These are phyloP conservation scores for Hansenula anomala DNA, from an alignment of 1,139 yeast species.

Conservation along the genomic window DNA sequence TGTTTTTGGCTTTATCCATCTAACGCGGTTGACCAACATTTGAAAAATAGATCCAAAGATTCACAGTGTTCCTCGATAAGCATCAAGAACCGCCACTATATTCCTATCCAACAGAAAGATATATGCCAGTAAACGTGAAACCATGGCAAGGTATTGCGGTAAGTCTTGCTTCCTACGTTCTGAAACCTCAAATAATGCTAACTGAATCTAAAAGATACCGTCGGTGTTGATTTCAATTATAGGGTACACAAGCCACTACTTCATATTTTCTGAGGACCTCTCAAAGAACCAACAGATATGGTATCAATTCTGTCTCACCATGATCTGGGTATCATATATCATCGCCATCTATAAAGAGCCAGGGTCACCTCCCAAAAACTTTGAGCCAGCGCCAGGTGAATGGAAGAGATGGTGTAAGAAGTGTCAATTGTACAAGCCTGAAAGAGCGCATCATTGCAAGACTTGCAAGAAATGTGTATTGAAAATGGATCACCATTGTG, in stretches of 20 bases:
- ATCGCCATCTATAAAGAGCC: constrained; percentile 56
- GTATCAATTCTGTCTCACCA: constrained; percentile 44
- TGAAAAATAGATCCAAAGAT: too few species aligned
- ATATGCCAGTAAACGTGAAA: constrained; percentile 35
- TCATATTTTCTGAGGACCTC: constrained; percentile 46
- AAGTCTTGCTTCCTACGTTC: too few species aligned
- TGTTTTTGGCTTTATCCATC: too few species aligned
- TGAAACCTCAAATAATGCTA: too few species aligned
- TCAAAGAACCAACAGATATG: constrained; percentile 35
- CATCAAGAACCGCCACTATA: too few species aligned
- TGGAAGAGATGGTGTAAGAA: constrained; percentile 65
- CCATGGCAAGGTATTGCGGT: constrained; percentile 55
- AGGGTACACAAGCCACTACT: constrained; percentile 62
- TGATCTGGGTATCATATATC: constrained; percentile 70
- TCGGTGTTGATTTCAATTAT: constrained; percentile 49
- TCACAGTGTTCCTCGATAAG: too few species aligned
- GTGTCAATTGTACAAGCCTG: constrained; percentile 66
- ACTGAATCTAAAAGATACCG: constrained; percentile 47
- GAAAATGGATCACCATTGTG: constrained; percentile 79
- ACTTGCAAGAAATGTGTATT: constrained; percentile 58
- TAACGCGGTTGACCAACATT: too few species aligned
- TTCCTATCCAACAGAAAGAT: too few species aligned
- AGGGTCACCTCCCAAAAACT: constrained; percentile 49
- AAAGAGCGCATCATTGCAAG: constrained; percentile 76
- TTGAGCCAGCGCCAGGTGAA: constrained; percentile 31